phyloP scores from a whole-genome alignment of 2,329 filamentous ascomycete species.

The Rhynchosporium graminicola region DNA sequence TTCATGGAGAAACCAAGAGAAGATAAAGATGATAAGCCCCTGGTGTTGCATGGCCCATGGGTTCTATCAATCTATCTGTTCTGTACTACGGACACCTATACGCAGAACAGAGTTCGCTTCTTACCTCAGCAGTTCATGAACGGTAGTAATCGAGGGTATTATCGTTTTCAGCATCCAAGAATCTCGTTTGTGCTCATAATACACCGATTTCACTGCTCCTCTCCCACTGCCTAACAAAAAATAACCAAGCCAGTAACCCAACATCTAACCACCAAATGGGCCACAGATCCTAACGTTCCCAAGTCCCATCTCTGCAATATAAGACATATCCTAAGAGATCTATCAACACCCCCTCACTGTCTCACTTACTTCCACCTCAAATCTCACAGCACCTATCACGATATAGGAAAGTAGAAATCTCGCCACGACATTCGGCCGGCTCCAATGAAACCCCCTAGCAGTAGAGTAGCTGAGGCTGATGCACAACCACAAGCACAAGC shows the following conservation, averaged over 20 bases:
- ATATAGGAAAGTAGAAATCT: conserved; percentile 50
- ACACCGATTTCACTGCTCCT: conserved; percentile 61
- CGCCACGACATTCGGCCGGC: conserved; percentile 64
- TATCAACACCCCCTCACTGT: conserved; percentile 30
- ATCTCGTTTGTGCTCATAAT: conserved; percentile 69
- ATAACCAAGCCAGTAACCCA: conserved; percentile 55
- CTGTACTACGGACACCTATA: conserved; percentile 3
- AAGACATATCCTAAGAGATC: conserved; percentile 45
- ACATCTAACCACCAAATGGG: conserved; percentile 60
- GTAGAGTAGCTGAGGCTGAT: conserved; percentile 23
- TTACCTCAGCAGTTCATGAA: not conserved
- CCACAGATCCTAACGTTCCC: conserved; percentile 55
- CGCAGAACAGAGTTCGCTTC: not conserved
- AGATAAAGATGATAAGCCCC: too few species aligned
- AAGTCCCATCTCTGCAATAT: conserved; percentile 57
- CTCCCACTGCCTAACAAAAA: conserved; percentile 47
- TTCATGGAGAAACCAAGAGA: too few species aligned
- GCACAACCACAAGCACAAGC: conserved; percentile 25
- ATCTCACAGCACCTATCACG: conserved; percentile 34
- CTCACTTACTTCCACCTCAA: conserved; percentile 32
- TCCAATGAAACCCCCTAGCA: conserved; percentile 58
- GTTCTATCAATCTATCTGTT: conserved; percentile 8
- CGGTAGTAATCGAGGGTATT: not conserved
- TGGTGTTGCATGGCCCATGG: not conserved
- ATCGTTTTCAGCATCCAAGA: conserved; percentile 43